Evolutionary conservation across 768 basidiomycete genomes (phyloP), one percentile per base, ranked within the genome.

Genomic region (Agrocybe praecox): DNA sequence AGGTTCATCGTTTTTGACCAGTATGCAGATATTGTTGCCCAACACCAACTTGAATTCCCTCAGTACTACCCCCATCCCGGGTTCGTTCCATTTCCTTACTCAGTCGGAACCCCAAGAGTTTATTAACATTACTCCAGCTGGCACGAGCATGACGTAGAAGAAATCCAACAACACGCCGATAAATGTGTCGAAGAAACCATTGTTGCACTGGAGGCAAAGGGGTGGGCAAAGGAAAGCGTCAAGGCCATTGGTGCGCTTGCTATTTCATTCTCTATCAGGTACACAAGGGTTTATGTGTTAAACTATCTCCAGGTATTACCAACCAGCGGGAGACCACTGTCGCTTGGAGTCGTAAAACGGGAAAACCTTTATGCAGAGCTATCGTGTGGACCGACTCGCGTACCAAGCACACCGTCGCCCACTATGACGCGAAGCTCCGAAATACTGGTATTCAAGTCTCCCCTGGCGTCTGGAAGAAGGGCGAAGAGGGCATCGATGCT

Each of bases 331-430:
- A 98, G 72, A 98, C 97, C 1, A 86, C 95, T 2, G 87, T 98
- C 26, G 91, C 87, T 17, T 98, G 97, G 97, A 92, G 91, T 68
- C 84, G 89, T 58, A 81, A 79, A 67, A 96, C 95, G 0, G 97
- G 97, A 43, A 89, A 91, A 71, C 90, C 95, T 0, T 72, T 97
- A 5, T 92, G 92, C 74, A 85, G 80, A 52, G 92, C 94, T 21
- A 91, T 99, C 65, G 97, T 98, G 11, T 99, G 97, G 97, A 88
- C 90, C 58, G 97, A 99, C 70, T 87, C 88, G n/a, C 86, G 97
- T 48, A 98, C 93, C 53, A 92, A 90, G 64, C 84, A 87, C 62
- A 83, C 84, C 4, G 94, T 98, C 17, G 84, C 87, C n/a, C 85
- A 89, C 62, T 92, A 84, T 62, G 85, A 91, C 70, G 78, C 84